Evolutionary conservation across 2,329 filamentous ascomycete species (phyloP).

Genomic region (Xylaria multiplex): DNA sequence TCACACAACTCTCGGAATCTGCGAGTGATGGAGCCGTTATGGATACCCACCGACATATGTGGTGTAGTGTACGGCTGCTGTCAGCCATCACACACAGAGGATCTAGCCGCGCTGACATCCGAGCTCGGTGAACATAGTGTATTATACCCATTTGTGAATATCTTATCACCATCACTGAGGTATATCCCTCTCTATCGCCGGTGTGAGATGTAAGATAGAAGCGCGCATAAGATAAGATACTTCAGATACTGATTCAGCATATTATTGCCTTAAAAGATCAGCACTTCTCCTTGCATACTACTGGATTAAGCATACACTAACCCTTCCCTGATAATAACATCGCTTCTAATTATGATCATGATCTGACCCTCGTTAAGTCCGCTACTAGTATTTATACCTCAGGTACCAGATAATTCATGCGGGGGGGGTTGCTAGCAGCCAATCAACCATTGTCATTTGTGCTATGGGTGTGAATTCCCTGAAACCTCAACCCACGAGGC

Average conservation of each 20-base stretch:
- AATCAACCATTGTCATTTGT: conserved; percentile 13
- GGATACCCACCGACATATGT: neutral
- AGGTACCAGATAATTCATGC: conserved; percentile 24
- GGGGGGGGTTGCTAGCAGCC: conserved; percentile 5
- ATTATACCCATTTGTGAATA: conserved; percentile 4
- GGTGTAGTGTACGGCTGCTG: no score
- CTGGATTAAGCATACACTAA: neutral
- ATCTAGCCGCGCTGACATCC: conserved; percentile 13
- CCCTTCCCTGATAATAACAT: neutral
- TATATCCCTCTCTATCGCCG: conserved; percentile 3
- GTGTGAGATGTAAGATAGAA: neutral
- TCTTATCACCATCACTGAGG: conserved; percentile 4
- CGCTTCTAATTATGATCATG: conserved; percentile 18
- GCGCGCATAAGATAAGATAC: neutral
- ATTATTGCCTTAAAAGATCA: conserved; percentile 10
- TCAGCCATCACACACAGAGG: conserved; percentile 8
- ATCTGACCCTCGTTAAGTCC: conserved; percentile 8
- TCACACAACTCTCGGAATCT: neutral
- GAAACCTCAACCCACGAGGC: conserved; percentile 35
- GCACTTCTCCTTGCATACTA: conserved; percentile 4
- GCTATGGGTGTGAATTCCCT: conserved; percentile 12
- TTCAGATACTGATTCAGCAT: neutral
- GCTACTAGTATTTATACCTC: conserved; percentile 19
- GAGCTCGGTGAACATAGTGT: conserved; percentile 16
- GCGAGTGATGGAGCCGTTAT: neutral